phyloP scores from a whole-genome alignment of 2,329 filamentous ascomycete species.

The Sporothrix variecibatus region DNA sequence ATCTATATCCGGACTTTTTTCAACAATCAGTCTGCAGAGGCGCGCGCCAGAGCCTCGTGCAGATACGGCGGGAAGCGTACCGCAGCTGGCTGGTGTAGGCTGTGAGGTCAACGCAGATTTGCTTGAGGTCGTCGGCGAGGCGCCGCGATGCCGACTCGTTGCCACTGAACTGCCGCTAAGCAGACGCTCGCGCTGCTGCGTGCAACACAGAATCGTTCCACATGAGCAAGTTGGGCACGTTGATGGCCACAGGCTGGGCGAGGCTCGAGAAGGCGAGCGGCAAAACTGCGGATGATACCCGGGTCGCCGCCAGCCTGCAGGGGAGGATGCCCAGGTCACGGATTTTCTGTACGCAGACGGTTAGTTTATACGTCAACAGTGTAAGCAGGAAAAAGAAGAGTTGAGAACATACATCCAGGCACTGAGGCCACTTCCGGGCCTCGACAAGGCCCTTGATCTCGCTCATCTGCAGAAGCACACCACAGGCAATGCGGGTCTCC shows the following conservation, averaged over 20 bases:
- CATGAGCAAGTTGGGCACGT: constrained; percentile 86
- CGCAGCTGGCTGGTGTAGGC: constrained; percentile 91
- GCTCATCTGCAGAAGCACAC: constrained; percentile 61
- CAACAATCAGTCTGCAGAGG: constrained; percentile 63
- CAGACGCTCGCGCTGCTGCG: constrained; percentile 72
- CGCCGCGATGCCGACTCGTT: constrained; percentile 64
- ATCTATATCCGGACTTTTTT: neutral
- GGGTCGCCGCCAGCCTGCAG: constrained; percentile 74
- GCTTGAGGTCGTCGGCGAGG: constrained; percentile 71
- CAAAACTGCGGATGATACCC: constrained; percentile 73
- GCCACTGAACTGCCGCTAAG: constrained; percentile 71
- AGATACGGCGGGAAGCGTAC: constrained; percentile 86
- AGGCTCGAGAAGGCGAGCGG: constrained; percentile 77
- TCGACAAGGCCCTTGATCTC: constrained; percentile 60
- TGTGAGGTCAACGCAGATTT: constrained; percentile 86
- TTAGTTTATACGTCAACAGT: constrained; percentile 3
- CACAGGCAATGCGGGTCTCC: constrained; percentile 58
- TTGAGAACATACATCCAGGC: constrained; percentile 56
- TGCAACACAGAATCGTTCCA: constrained; percentile 92
- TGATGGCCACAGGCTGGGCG: constrained; percentile 79
- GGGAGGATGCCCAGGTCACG: constrained; percentile 72
- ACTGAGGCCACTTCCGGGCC: constrained; percentile 57
- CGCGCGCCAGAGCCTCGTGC: constrained; percentile 84
- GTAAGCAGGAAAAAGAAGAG: neutral
- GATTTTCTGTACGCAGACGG: constrained; percentile 57